Evolutionary conservation across 2,329 filamentous ascomycete species (phyloP), one percentile per base, ranked within the genome.

Genomic region (Penicillium italicum): DNA sequence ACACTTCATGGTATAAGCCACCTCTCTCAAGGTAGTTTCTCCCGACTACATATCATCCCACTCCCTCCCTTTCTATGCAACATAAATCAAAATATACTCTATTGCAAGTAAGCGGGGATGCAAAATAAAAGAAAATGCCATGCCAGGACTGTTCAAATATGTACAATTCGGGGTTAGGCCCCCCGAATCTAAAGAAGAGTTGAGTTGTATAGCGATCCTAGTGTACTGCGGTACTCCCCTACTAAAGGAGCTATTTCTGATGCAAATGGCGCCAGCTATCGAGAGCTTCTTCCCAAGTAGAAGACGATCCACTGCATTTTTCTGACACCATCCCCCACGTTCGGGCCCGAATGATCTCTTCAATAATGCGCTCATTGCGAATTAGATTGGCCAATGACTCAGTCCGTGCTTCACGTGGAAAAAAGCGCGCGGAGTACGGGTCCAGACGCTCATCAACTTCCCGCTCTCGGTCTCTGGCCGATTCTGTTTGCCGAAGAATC

Each of bases 381-480:
- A 73, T 92, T 79, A 62, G 81, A 86, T 46, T 81, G 10, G 91
- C 91, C 58, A 99, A 72, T 46, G 82, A 83, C 74, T 97, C 89
- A 0, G 91, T 94, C 61, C 91, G 81, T 14, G 89, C 81, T 75
- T 97, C 91, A 18, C 65, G 67, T 7, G 73, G 74, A 86, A 93
- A 93, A 71, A 90, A 96, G 24, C 93, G 80, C 7, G 80, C 88
- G 10, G 89, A 92, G 70, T 99, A 99, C 2, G 94, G 94, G 76
- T 99, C 94, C 56, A 97, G 72, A 53, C 94, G 80, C 75, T 97
- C 94, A 71, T 97, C 85, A 5, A 97, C 86, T 0, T 93, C 80
- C 50, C 85, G 80, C 67, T 93, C 87, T 45, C 86, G 80, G 60
- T 89, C 85, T 64, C 79, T 84, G 55, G 85, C 82, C 50, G 85